Evolutionary conservation across 352 stramenopile genomes (phyloP).

Genomic region (Phytophthora agathidicida): DNA sequence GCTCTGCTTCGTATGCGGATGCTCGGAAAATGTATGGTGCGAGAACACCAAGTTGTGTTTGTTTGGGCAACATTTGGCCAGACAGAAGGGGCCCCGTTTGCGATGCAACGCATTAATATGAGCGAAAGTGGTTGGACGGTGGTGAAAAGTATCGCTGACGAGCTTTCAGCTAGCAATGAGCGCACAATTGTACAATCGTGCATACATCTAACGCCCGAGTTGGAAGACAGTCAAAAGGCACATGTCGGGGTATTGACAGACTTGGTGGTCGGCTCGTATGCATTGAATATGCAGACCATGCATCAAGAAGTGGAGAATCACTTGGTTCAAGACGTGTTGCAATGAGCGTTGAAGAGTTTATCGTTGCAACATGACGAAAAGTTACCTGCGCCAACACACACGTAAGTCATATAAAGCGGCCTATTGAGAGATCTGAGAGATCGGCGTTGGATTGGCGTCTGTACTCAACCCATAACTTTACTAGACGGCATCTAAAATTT

Average conservation of each 20-base stretch:
- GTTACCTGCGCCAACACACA: too few relatives aligned
- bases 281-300: constrained; percentile 20
- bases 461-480: too few relatives aligned
- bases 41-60: constrained; percentile 29
- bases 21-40: constrained; percentile 31
- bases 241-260: constrained; percentile 14
- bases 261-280: constrained; percentile 26
- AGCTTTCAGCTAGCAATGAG: neutral
- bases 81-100: constrained; percentile 21
- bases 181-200: constrained; percentile 13
- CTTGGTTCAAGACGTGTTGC: neutral
- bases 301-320: constrained; percentile 24
- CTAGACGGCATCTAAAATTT: too few relatives aligned
- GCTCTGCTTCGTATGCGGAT: constrained; percentile 28
- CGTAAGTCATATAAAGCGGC: too few relatives aligned
- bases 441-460: too few relatives aligned
- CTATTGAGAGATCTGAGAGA: too few relatives aligned
- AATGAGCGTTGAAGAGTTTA: too few relatives aligned
- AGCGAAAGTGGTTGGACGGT: constrained; percentile 37
- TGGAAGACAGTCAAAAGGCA: neutral
- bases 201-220: constrained; percentile 16
- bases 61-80: constrained; percentile 32
- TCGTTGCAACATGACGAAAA: too few relatives aligned
- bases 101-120: constrained; percentile 22
- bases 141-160: constrained; percentile 10